phyloP scores from a whole-genome alignment of 306 rosid species.

The Styphnolobium japonicum region DNA sequence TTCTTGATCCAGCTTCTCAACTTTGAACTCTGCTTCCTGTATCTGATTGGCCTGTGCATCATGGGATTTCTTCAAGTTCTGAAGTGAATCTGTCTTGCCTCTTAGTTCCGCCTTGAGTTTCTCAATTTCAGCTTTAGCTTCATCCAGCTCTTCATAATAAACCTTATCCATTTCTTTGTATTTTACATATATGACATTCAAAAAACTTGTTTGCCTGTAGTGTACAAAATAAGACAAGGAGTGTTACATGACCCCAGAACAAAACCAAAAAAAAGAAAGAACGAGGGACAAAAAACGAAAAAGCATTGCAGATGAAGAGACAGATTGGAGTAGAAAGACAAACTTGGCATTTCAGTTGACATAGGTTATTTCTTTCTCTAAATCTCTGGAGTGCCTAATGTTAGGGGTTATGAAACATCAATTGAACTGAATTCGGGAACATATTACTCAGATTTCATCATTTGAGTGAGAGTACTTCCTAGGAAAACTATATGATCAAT shows the following conservation, averaged over 20 bases:
- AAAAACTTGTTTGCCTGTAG: constrained; percentile 11
- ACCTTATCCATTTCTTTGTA: constrained; percentile 47
- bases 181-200: constrained; percentile 8
- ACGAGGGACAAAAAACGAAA: background rate
- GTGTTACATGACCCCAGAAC: too few relatives aligned
- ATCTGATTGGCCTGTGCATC: constrained; percentile 37
- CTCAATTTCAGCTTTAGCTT: constrained; percentile 62
- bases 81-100: constrained; percentile 45
- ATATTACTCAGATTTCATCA: background rate
- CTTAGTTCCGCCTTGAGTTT: constrained; percentile 52
- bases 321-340: background rate
- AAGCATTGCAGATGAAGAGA: background rate
- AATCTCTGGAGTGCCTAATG: background rate
- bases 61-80: constrained; percentile 53
- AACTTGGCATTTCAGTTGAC: background rate
- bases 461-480: background rate
- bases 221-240: background rate
- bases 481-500: background rate
- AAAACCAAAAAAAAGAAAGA: background rate
- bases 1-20: constrained; percentile 57
- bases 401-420: background rate
- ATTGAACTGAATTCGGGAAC: background rate
- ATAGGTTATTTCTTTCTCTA: background rate
- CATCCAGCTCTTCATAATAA: constrained; percentile 54
- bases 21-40: constrained; percentile 48